Evolutionary conservation across 1,284 basidiomycete genomes (phyloP).

Genomic region (Ceratobasidium sp.): DNA sequence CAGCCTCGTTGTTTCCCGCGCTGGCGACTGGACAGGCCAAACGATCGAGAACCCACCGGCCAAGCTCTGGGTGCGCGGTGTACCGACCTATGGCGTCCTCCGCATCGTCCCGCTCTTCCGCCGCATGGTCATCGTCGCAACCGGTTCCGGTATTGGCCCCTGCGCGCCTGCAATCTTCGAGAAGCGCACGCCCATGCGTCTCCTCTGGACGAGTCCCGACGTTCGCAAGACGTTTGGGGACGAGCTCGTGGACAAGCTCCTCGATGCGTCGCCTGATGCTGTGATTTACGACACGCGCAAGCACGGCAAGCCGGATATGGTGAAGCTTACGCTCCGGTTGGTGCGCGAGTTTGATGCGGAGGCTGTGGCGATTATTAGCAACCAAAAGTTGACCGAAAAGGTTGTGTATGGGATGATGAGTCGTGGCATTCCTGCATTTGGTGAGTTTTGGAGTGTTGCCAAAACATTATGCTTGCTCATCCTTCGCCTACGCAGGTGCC

Average conservation of each 20-base stretch:
- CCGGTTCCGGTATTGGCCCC: slow-evolving; percentile 72
- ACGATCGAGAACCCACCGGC: slow-evolving; percentile 66
- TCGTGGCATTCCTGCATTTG: slow-evolving; percentile 70
- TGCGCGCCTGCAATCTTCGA: slow-evolving; percentile 68
- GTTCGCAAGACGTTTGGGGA: slow-evolving; percentile 71
- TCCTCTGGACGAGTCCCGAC: slow-evolving; percentile 72
- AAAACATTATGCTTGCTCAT: neutral
- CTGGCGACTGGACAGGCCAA: slow-evolving; percentile 71
- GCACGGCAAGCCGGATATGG: slow-evolving; percentile 73
- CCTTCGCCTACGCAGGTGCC: slow-evolving; percentile 40
- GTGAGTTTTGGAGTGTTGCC: slow-evolving; percentile 52
- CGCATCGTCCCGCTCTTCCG: slow-evolving; percentile 69
- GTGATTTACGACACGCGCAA: slow-evolving; percentile 71
- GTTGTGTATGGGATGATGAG: slow-evolving; percentile 59
- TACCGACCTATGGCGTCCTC: slow-evolving; percentile 69
- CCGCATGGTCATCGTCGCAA: slow-evolving; percentile 70
- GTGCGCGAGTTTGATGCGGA: slow-evolving; percentile 72
- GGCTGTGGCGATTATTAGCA: slow-evolving; percentile 70
- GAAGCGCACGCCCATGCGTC: slow-evolving; percentile 64
- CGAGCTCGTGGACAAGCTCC: slow-evolving; percentile 67
- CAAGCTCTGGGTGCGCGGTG: slow-evolving; percentile 56
- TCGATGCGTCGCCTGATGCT: slow-evolving; percentile 66
- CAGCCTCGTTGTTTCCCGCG: slow-evolving; percentile 68
- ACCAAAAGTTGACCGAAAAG: slow-evolving; percentile 70
- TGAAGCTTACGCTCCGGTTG: slow-evolving; percentile 60